These are phyloP conservation scores for Alliaria petiolata DNA, from an alignment of 345 rosid species.

Conservation along the genomic window DNA sequence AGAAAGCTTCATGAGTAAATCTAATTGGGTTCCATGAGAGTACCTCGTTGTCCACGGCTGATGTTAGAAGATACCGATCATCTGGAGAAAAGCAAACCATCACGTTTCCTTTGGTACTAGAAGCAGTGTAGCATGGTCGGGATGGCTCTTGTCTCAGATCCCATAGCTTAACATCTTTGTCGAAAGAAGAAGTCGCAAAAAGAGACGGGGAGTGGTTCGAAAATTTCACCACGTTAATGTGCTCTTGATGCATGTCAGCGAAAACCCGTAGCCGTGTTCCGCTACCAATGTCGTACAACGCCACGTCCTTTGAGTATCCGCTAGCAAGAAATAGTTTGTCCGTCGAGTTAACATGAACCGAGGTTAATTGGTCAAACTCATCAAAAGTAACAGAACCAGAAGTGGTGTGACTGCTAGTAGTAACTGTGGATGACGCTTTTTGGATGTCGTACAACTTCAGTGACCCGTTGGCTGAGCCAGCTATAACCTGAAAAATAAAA, in stretches of 20 bases:
- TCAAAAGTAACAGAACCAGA: slow-evolving; percentile 64
- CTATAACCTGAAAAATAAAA: slow-evolving; percentile 61
- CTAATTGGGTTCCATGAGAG: neutral
- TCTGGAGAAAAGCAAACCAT: slow-evolving; percentile 99
- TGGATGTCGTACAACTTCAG: slow-evolving; percentile 68
- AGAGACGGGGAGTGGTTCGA: slow-evolving; percentile 80
- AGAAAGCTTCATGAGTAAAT: neutral
- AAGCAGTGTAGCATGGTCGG: slow-evolving; percentile 70
- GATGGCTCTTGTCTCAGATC: slow-evolving; percentile 82
- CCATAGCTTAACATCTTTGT: slow-evolving; percentile 88
- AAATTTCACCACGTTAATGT: slow-evolving; percentile 90
- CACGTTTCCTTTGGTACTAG: slow-evolving; percentile 87
- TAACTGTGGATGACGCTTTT: slow-evolving; percentile 38
- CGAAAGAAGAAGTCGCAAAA: slow-evolving; percentile 97
- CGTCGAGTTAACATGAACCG: slow-evolving; percentile 82
- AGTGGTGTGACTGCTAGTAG: slow-evolving; percentile 24
- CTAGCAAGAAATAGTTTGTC: slow-evolving; percentile 92
- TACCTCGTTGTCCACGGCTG: slow-evolving; percentile 99
- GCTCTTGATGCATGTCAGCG: slow-evolving; percentile 82
- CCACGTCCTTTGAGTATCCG: slow-evolving; percentile 87
- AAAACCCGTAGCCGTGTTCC: slow-evolving; percentile 76
- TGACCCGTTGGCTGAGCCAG: slow-evolving; percentile 96
- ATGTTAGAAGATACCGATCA: slow-evolving; percentile 90
- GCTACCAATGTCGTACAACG: slow-evolving; percentile 70
- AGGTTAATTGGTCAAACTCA: slow-evolving; percentile 86